A percentile compares a stretch with the other conserved stretches of the same genome.
Conservation (phyloP, 2,329 filamentous ascomycete genomes). For the Colletotrichum acutatum region DNA sequence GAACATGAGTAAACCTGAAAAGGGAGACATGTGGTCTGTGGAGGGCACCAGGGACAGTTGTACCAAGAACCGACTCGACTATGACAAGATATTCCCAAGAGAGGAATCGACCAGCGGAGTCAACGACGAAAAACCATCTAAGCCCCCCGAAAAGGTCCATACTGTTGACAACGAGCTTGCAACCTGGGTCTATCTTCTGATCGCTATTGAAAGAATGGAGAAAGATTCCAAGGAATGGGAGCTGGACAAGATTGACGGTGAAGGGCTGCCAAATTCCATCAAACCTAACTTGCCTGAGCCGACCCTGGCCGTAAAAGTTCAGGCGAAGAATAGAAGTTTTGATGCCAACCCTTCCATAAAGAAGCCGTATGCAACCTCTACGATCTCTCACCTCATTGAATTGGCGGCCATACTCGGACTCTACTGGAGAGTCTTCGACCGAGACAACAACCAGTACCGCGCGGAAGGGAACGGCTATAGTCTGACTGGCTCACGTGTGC, state of each 20-base stretch:
- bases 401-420: conserved; percentile 49
- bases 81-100: background rate
- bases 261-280: background rate
- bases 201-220: conserved; percentile 24
- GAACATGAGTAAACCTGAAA: background rate
- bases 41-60: conserved; percentile 1
- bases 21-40: background rate
- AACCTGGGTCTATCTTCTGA: conserved; percentile 9
- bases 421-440: conserved; percentile 54
- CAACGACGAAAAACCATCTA: background rate
- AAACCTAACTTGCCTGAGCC: background rate
- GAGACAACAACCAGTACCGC: conserved; percentile 46
- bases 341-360: conserved; percentile 18
- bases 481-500: conserved; percentile 43
- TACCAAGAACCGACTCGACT: background rate
- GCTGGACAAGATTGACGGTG: fast-evolving
- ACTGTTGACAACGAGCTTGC: conserved; percentile 23
- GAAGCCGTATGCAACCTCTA: conserved; percentile 49
- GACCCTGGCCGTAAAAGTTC: conserved; percentile 18
- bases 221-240: conserved; percentile 14
- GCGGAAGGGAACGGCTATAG: conserved; percentile 51
- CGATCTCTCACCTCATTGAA: conserved; percentile 49
- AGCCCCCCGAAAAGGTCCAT: background rate
- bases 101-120: background rate
- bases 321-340: conserved; percentile 9